Evolutionary conservation across 2,329 filamentous ascomycete species (phyloP), one percentile per base, ranked within the genome.

Genomic region (Verticillium zaregamsianum): DNA sequence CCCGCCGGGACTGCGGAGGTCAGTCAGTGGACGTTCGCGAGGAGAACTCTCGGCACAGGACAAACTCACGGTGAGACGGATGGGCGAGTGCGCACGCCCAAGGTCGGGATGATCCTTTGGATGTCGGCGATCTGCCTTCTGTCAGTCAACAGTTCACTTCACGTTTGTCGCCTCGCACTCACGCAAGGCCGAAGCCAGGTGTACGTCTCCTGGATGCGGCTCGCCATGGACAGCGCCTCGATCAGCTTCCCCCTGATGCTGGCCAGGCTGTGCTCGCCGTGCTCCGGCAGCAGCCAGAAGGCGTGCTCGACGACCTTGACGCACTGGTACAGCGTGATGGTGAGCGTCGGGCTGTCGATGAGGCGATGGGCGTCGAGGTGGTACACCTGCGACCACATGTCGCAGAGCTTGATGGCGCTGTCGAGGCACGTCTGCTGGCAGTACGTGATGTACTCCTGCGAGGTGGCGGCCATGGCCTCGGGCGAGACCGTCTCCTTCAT

Each of bases 401-500:
- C 54, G 20, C 54, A 55, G 12, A 55, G 54, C 5, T 8, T 31
- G 25, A 55, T 6, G 54, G 54, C 54, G 54, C 54, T 55, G 14
- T 33, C 31, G 28, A 55, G 20, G 54, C 54, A 55, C 25, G 54
- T 33, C 15, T 33, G 12, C 45, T 65, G 64, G 55, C 64, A 65
- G 37, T 62, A 55, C 3, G 56, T 12, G 35, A 64, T 49, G 40
- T 57, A 61, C 15, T 64, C 60, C 28, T 58, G 37, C 12, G 62
- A 58, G 4, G 62, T 64, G 17, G 23, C 35, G 15, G 56, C 58
- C 56, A 64, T 23, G 35, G 37, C 60, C 23, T 59, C 56, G 1
- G 25, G 35, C 20, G 20, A 23, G 23, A 59, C 64, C 9, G 64
- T 31, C 8, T 72, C 70, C 4, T 66, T 61, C 0, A 72, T 70